These are phyloP conservation scores for Stenogyne calaminthoides DNA, from an alignment of 305 asterid genomes.

Conservation along the genomic window DNA sequence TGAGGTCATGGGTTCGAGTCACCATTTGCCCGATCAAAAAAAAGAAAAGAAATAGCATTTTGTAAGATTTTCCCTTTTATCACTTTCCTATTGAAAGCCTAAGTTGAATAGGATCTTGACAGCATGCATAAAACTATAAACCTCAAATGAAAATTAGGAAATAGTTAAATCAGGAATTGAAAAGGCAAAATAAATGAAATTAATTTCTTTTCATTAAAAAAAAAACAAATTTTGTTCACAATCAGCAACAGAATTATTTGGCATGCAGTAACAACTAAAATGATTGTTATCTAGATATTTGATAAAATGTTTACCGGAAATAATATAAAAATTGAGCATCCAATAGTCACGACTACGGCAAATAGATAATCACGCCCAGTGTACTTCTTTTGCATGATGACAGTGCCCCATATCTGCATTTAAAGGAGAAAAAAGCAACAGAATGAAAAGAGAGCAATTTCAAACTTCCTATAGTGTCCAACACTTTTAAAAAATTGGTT, in stretches of 20 bases:
- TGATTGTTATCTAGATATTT: neutral
- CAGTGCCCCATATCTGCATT: slow-evolving; percentile 92
- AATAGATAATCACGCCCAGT: slow-evolving; percentile 75
- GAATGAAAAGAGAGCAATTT: slow-evolving; percentile 25
- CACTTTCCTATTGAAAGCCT: slow-evolving; percentile 11
- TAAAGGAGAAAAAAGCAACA: slow-evolving; percentile 30
- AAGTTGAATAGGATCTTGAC: neutral
- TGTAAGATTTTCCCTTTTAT: slow-evolving; percentile 20
- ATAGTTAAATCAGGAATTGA: slow-evolving; percentile 5
- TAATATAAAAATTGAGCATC: slow-evolving; percentile 90
- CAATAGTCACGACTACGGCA: slow-evolving; percentile 79
- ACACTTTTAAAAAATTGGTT: neutral
- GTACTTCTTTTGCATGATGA: slow-evolving; percentile 97
- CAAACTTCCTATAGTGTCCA: slow-evolving; percentile 16
- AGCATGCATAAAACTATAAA: slow-evolving; percentile 24
- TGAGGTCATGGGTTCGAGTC: too few relatives aligned
- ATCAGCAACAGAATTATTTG: slow-evolving; percentile 1
- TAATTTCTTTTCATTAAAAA: neutral
- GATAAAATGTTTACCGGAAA: slow-evolving; percentile 66
- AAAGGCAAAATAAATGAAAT: slow-evolving; percentile 1
- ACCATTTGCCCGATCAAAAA: too few relatives aligned
- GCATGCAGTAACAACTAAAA: neutral
- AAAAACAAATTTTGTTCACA: neutral
- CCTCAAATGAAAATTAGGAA: slow-evolving; percentile 5
- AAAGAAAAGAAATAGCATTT: slow-evolving; percentile 20